phyloP scores from a whole-genome alignment of 208 protist genomes.

The Naegleria gruberi region DNA sequence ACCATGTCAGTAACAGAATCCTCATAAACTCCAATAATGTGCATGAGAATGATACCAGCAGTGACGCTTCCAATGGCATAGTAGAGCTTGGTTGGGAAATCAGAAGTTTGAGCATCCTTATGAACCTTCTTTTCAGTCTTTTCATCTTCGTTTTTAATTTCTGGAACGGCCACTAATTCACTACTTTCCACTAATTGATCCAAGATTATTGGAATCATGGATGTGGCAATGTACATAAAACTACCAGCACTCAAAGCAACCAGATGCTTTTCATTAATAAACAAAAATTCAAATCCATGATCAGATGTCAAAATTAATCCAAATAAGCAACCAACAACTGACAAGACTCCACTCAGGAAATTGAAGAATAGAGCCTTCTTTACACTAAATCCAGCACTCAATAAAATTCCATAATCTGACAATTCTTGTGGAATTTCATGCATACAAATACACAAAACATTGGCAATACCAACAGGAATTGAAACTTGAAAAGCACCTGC shows the following conservation, averaged over 20 bases:
- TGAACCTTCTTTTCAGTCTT: too few relatives aligned
- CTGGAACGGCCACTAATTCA: too few relatives aligned
- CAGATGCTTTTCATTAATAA: neutral
- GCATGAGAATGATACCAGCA: neutral
- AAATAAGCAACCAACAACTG: conserved; percentile 16
- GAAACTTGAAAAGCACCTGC: neutral
- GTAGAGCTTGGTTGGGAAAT: neutral
- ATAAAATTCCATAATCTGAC: conserved; percentile 1
- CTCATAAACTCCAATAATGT: neutral
- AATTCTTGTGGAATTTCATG: conserved; percentile 22
- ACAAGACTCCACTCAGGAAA: neutral
- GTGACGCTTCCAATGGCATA: neutral
- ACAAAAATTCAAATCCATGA: neutral
- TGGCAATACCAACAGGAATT: neutral
- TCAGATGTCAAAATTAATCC: neutral
- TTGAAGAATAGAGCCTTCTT: neutral
- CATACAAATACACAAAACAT: neutral
- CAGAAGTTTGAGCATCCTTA: neutral
- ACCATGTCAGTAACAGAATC: neutral
- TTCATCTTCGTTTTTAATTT: neutral
- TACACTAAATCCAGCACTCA: neutral
- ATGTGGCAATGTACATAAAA: conserved; percentile 2
- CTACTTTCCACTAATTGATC: neutral
- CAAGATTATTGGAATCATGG: neutral
- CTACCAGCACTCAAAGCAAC: neutral